Evolutionary conservation across 2,329 filamentous ascomycete genomes (phyloP).

Genomic region (Trichoderma aggressivum): DNA sequence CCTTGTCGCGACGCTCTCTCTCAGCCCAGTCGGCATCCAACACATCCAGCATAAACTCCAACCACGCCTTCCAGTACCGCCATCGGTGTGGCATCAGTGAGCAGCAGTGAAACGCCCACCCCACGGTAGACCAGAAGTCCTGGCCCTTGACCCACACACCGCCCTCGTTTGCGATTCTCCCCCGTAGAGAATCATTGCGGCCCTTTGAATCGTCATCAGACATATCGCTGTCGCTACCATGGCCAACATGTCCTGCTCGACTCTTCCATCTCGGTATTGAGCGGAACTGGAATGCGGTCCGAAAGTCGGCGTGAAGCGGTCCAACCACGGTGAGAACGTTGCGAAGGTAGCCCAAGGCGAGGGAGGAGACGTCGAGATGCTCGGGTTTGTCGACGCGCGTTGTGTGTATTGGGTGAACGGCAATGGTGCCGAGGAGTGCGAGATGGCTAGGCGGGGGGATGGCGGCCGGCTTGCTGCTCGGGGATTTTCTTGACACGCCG

Average conservation of each 20-base stretch:
- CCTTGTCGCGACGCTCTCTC: conserved; percentile 48
- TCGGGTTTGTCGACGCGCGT: conserved; percentile 64
- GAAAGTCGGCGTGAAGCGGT: conserved; percentile 65
- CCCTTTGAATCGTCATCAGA: conserved; percentile 40
- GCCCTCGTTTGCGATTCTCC: conserved; percentile 58
- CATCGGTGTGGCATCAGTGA: conserved; percentile 69
- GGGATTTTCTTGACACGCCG: conserved; percentile 38
- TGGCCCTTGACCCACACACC: conserved; percentile 73
- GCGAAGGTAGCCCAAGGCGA: conserved; percentile 67
- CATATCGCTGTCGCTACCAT: conserved; percentile 41
- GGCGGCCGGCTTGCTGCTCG: conserved; percentile 44
- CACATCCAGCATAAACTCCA: conserved; percentile 74
- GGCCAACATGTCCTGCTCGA: conserved; percentile 35
- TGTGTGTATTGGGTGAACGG: conserved; percentile 77
- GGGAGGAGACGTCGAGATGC: conserved; percentile 59
- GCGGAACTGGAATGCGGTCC: conserved; percentile 68
- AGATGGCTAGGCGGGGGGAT: conserved; percentile 71
- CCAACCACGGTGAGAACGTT: conserved; percentile 64
- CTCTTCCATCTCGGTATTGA: conserved; percentile 30
- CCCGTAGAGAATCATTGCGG: conserved; percentile 52
- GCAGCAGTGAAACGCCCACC: conserved; percentile 93
- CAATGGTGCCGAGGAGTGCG: conserved; percentile 73
- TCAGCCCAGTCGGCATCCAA: conserved; percentile 68
- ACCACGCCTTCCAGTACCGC: conserved; percentile 76
- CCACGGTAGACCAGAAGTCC: conserved; percentile 85